phyloP scores from a whole-genome alignment of 2,329 filamentous ascomycete genomes.

The Diaporthe longicolla region DNA sequence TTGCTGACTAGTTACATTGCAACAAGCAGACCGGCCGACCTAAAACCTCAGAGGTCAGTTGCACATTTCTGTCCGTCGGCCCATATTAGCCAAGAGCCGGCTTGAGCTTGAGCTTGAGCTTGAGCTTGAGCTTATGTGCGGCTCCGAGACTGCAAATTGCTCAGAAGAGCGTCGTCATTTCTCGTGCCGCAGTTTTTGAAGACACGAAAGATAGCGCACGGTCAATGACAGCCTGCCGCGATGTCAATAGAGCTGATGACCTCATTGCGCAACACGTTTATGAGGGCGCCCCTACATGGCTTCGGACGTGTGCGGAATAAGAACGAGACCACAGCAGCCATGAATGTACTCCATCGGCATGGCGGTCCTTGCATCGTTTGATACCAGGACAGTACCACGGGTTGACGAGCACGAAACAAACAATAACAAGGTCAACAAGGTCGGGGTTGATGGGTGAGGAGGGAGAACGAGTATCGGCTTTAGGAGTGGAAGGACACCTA shows the following conservation, averaged over 20 bases:
- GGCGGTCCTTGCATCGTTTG: neutral
- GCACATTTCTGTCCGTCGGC: neutral
- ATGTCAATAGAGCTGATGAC: neutral
- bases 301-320: too few species aligned
- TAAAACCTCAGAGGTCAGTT: too few species aligned
- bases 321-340: neutral
- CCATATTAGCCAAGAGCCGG: neutral
- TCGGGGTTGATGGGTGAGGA: neutral
- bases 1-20: too few species aligned
- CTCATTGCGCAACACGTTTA: neutral
- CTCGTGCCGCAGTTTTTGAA: neutral
- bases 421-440: neutral
- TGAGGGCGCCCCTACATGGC: neutral
- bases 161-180: neutral
- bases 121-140: too few species aligned
- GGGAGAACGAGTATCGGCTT: neutral
- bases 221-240: too few species aligned
- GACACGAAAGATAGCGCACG: neutral
- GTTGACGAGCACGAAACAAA: neutral
- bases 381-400: neutral
- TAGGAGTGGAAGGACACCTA: neutral
- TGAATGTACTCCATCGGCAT: too few species aligned
- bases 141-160: neutral
- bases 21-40: neutral
- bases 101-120: neutral